Evolutionary conservation across 1,284 basidiomycete species (phyloP), one percentile per base, ranked within the genome.

Genomic region (Marasmius tenuissimus): DNA sequence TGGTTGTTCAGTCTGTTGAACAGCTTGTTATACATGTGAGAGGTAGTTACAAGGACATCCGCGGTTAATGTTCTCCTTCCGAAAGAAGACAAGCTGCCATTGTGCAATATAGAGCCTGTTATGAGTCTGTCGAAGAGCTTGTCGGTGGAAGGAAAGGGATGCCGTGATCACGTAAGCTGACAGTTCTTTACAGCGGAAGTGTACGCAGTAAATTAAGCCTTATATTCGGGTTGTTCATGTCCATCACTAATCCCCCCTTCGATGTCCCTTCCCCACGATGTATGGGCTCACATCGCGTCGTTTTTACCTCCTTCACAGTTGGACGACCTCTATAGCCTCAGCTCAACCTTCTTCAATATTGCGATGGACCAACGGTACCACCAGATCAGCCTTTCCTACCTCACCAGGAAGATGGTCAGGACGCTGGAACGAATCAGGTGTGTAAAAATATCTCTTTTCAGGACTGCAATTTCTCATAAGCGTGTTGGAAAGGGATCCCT

Each of bases 401-500:
- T 67, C 16, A 59, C 58, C 11, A 52, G 49, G 35, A 55, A 52
- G 55, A 59, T 55, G 45, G 20, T 54, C 22, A 58, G 59, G 51
- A 58, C 37, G 2, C 33, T 63, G 56, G 57, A 52, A 16, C 40
- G 59, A 42, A 40, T 61, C 6, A 61, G 57, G 62, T 63, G 39
- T 16, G 62, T 58, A 35, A 3, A 10, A 11, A 20, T 6, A 16
- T 8, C 16, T 11, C 7, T 10, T 40, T 54, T 20, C 4, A 18
- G 18, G 22, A 47, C 35, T 60, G 4, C 12, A 14, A 34, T 34
- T n/a, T 16, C 10, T 53, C 10, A 56, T 55, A 58, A 53, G 60
- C 52, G 53, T n/a, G 34, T 18, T 16, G 16, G n/a, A 33, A 56
- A 80, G 80, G 64, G 79, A 81, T 63, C 78, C 79, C 16, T 71